Percentiles rank a stretch among this genome's conserved stretches.
Conservation (phyloP, 257 asterid genomes). For the Haberlea rhodopensis region DNA sequence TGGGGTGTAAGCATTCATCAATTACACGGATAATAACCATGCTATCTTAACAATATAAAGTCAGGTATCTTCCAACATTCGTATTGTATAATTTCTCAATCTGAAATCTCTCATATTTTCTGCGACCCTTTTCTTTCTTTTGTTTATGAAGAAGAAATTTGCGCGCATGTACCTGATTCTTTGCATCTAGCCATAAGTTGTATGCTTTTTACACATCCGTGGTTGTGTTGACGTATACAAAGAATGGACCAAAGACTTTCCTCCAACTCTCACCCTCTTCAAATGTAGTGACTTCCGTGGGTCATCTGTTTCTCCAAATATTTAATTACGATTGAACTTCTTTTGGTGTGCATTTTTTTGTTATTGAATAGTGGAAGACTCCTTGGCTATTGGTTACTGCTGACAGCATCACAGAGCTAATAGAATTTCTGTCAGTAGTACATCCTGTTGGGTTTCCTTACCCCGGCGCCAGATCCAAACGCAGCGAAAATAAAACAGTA, state of each 20-base stretch:
- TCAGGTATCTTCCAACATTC: neutral
- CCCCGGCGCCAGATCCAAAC: no score
- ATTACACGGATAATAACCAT: neutral
- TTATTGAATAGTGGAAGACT: neutral
- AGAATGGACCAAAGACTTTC: constrained; percentile 52
- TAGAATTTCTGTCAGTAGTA: neutral
- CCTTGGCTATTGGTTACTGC: neutral
- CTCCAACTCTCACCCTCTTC: constrained; percentile 57
- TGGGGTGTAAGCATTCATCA: neutral
- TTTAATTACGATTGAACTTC: neutral
- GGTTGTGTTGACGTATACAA: constrained; percentile 47
- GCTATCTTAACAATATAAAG: neutral
- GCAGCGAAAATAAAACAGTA: no score
- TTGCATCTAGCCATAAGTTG: constrained; percentile 49
- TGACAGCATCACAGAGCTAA: neutral
- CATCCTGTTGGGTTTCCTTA: no score
- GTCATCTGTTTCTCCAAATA: constrained; percentile 38
- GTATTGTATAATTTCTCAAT: neutral
- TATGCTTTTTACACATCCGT: constrained; percentile 41
- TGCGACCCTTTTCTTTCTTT: neutral
- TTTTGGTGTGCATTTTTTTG: neutral
- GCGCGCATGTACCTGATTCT: constrained; percentile 37
- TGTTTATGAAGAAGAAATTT: neutral
- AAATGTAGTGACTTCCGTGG: constrained; percentile 49
- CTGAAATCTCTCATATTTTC: neutral